phyloP scores from a whole-genome alignment of 164 flowering plant genomes.

The Euptelea pleiosperma region DNA sequence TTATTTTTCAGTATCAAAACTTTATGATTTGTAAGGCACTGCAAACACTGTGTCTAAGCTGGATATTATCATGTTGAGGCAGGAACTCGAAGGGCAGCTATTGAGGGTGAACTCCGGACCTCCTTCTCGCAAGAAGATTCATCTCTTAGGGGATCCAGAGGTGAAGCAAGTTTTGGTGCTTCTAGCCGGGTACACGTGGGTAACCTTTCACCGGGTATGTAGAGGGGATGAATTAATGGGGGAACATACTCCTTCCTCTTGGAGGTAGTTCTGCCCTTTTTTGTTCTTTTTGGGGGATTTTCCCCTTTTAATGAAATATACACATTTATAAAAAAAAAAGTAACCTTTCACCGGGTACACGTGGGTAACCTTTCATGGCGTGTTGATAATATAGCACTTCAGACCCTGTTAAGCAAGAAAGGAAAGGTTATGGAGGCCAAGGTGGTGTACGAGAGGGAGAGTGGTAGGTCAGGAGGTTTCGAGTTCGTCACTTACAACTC shows the following conservation, averaged over 20 bases:
- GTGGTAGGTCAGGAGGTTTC: slow-evolving; percentile 91
- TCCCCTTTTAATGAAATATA: no score
- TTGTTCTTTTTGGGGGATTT: no score
- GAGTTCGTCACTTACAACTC: slow-evolving; percentile 83
- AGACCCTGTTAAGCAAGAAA: slow-evolving; percentile 69
- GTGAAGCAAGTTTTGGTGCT: slow-evolving; percentile 23
- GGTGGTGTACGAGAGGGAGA: slow-evolving; percentile 87
- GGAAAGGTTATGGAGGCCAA: slow-evolving; percentile 81
- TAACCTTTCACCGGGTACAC: slow-evolving; percentile 44
- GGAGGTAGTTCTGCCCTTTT: no score
- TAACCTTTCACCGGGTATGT: no score
- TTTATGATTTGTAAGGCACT: no score
- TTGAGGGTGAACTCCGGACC: slow-evolving; percentile 60
- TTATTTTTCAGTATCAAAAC: no score
- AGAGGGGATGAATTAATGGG: no score
- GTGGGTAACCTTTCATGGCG: slow-evolving; percentile 95
- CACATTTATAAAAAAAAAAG: no score
- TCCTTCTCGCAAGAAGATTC: slow-evolving; percentile 43
- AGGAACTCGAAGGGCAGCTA: slow-evolving; percentile 49
- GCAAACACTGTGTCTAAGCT: no score
- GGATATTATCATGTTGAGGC: not conserved
- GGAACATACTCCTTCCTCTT: no score
- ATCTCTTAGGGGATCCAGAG: slow-evolving; percentile 29
- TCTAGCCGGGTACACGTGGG: no score
- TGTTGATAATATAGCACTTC: slow-evolving; percentile 75